Base-by-base conservation (phyloP, 371 early-diverging fungal genomes). In the Rhizopus microsporus region DNA sequence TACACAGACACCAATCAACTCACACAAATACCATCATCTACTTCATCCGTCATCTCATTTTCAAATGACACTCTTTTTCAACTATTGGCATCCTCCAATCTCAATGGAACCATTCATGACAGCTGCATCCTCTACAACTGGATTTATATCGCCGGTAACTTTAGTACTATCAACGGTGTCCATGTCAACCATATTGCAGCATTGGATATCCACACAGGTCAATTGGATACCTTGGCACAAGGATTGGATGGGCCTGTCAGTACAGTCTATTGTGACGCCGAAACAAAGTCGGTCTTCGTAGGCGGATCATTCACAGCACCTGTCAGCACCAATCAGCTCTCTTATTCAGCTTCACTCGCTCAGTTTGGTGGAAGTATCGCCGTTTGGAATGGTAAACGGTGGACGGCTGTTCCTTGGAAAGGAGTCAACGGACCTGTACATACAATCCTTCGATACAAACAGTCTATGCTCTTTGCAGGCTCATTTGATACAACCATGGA, bases 201-300 rank as follows among this genome's bases (percentile, higher is more conserved):
- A 10, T 66, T 81, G 16, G 82, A 88, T 65, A 63, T 79, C 3
- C 56, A 29, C 8, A 60, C 65, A 42, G 80, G 63, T 37, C 64
- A 62, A 10, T 67, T 82, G 56, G 69, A 65, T 4, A 50, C 80
- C 1, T 60, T 92, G 56, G 50, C 50, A 2, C 67, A 82, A 30
- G 92, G 92, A n/a, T 66, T 92, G 10, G 86, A 90, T 67, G 90
- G 88, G 0, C 73, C 87, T 3, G 89, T 92, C 8, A 72, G 78
- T 39, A 69, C 78, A 16, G 62, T 92, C 15, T 69, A 77, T 53
- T 92, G 92, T 53, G 90, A 91, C 51, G 51, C 66, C 0, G 38
- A 46, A 2, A 65, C 68, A 5, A 44, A 75, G 2, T 72, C 64
- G 3, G 75, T 87, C 1, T 84, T 78, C 53, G 82, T 74, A 3